Conservation (phyloP, 352 stramenopile species). For the Pythium insidiosum region DNA sequence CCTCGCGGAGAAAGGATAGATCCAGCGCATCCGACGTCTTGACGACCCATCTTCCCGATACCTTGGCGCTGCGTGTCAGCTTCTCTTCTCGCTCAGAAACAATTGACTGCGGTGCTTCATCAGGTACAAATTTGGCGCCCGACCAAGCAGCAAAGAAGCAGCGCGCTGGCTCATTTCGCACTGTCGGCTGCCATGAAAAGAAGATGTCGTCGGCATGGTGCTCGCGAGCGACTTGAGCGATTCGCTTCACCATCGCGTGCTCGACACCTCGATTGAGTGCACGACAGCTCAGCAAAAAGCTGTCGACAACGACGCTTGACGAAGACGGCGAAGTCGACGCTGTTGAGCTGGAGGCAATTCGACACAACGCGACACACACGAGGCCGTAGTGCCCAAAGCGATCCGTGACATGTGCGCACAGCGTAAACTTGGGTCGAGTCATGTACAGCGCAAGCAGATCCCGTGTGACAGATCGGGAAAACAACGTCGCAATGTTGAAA, state of each 20-base stretch:
- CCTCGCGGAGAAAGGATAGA: not conserved
- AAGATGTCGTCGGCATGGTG: conserved; percentile 11
- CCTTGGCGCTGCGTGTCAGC: not conserved
- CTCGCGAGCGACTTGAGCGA: conserved; percentile 24
- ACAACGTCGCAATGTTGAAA: conserved; percentile 57
- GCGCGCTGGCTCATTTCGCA: conserved; percentile 49
- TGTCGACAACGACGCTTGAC: conserved; percentile 19
- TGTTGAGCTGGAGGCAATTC: not conserved
- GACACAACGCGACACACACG: conserved; percentile 39
- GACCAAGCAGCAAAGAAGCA: conserved; percentile 39
- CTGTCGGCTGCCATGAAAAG: conserved; percentile 53
- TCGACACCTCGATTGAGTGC: conserved; percentile 63
- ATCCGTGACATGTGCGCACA: conserved; percentile 60
- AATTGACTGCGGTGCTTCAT: not conserved
- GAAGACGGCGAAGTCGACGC: not conserved
- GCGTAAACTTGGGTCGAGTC: conserved; percentile 9
- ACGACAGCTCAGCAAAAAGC: conserved; percentile 66
- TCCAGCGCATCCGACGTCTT: not conserved
- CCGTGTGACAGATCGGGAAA: conserved; percentile 30
- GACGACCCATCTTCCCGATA: not conserved
- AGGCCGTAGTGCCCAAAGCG: conserved; percentile 72
- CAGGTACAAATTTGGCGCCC: conserved; percentile 1
- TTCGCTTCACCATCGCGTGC: conserved; percentile 48
- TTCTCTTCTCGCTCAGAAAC: conserved; percentile 4
- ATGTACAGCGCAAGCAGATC: conserved; percentile 22